Conservation (phyloP, 257 asterid genomes). For the Nicotiana undulata region DNA sequence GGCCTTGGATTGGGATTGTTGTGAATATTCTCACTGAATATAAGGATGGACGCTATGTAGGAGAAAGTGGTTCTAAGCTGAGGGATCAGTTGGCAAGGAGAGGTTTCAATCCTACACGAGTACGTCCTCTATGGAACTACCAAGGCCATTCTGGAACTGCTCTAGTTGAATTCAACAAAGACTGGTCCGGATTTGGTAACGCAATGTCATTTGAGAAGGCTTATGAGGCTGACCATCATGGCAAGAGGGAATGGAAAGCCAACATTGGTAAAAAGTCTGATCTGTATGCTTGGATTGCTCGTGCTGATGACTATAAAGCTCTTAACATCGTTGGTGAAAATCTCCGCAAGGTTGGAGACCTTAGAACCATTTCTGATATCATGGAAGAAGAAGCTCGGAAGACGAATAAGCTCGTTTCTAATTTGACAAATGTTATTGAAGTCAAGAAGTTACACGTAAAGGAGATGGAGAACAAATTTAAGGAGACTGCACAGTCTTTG, state of each 20-base stretch:
- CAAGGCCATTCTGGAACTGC: conserved; percentile 74
- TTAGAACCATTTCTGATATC: conserved; percentile 55
- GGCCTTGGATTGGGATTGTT: conserved; percentile 85
- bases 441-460: conserved; percentile 45
- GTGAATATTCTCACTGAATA: conserved; percentile 55
- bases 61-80: conserved; percentile 58
- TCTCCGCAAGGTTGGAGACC: conserved; percentile 71
- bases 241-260: conserved; percentile 59
- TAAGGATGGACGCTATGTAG: conserved; percentile 46
- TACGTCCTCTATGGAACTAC: conserved; percentile 57
- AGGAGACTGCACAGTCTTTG: conserved; percentile 45
- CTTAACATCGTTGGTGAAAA: conserved; percentile 48
- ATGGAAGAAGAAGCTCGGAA: conserved; percentile 47
- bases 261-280: conserved; percentile 34
- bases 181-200: conserved; percentile 69
- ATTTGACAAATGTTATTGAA: conserved; percentile 37
- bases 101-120: conserved; percentile 66
- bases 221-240: conserved; percentile 55
- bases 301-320: conserved; percentile 48
- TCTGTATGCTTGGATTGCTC: conserved; percentile 82
- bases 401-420: conserved; percentile 38
- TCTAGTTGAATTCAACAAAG: conserved; percentile 53
- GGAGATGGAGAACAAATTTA: conserved; percentile 48
- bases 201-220: conserved; percentile 76
- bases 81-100: conserved; percentile 44